Evolutionary conservation across 148 eudicot species (phyloP), one percentile per base, ranked within the genome.

Genomic region (Fagopyrum homotropicum): DNA sequence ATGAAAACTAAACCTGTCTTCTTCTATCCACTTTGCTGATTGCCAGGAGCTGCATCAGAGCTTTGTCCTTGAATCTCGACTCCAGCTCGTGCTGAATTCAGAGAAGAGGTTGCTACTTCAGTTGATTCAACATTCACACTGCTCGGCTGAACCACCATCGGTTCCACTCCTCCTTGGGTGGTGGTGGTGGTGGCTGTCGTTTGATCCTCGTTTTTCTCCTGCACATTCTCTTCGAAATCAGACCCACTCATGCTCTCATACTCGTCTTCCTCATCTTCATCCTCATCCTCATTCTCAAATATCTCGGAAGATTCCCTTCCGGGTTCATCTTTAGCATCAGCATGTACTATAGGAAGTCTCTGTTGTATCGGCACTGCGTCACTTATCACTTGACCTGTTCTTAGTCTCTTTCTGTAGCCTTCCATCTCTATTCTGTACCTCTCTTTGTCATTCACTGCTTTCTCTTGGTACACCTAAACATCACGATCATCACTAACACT

Each of bases 361-460:
- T 72, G 74, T 12, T 72, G 74, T 14, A 72, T 72, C 9, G 74
- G 74, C 15, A 72, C 55, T 14, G 55, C 74, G 55, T 72, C 54
- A 35, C 74, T 49, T 19, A 72, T 49, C 40, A 72, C 52, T 49
- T 49, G 40, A 0, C 55, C 74, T 1, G 35, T 47, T 40, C 52
- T 46, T 54, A 45, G 30, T 54, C 55, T 17, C 55, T 72, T 52
- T 49, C 35, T 72, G 55, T 72, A 72, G 35, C 54, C 74, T 46
- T 72, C 74, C 74, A 72, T 72, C 74, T 72, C 74, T 49, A 52
- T 46, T 26, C 12, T 72, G 74, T 72, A 72, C 74, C 74, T 72
- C 74, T 72, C 74, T 72, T 72, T 72, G 74, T 72, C 74, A 46
- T 19, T 22, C 29, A 72, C 43, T 0, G 74, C 74, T 40, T 72